A percentile compares a stretch with the other conserved stretches of the same genome.
Conservation (phyloP, 176 grass and related monocot genomes). For the Musa beccarii region DNA sequence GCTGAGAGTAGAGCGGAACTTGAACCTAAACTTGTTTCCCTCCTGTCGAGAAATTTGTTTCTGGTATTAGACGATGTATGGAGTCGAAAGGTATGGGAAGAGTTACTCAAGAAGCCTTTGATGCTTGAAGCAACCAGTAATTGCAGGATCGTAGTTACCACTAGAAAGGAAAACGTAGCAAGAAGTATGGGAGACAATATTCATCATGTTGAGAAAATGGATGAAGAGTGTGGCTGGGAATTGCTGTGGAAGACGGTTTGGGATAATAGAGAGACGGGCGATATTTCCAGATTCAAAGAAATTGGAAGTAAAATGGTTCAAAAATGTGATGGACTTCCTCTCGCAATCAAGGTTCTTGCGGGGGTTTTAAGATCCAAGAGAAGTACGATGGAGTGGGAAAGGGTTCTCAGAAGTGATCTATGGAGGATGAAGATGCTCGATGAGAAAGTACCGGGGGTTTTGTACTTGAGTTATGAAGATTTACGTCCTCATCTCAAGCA, state of each 20-base stretch:
- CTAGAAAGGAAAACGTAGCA: slow-evolving; percentile 18
- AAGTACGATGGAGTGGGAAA: slow-evolving; percentile 25
- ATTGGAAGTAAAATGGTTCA: slow-evolving; percentile 13
- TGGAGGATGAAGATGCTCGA: slow-evolving; percentile 26
- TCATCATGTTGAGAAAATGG: slow-evolving; percentile 34
- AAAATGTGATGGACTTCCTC: slow-evolving; percentile 36
- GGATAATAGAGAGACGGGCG: too few species aligned
- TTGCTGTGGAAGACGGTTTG: slow-evolving; percentile 23
- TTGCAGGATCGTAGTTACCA: background rate
- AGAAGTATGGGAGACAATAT: slow-evolving; percentile 1
- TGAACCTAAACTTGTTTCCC: background rate
- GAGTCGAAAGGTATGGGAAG: background rate
- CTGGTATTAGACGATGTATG: slow-evolving; percentile 6
- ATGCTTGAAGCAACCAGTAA: background rate
- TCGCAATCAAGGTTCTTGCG: slow-evolving; percentile 28
- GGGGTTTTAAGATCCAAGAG: slow-evolving; percentile 15
- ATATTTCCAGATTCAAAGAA: background rate
- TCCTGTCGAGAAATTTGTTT: background rate
- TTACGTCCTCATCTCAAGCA: too few species aligned
- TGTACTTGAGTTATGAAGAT: too few species aligned
- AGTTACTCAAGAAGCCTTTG: background rate
- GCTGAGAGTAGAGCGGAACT: background rate
- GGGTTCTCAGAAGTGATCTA: slow-evolving; percentile 1
- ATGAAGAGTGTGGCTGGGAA: slow-evolving; percentile 18
- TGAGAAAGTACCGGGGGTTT: background rate